phyloP scores from a whole-genome alignment of 2,329 filamentous ascomycete genomes.

The Allantophomopsis cytisporea region DNA sequence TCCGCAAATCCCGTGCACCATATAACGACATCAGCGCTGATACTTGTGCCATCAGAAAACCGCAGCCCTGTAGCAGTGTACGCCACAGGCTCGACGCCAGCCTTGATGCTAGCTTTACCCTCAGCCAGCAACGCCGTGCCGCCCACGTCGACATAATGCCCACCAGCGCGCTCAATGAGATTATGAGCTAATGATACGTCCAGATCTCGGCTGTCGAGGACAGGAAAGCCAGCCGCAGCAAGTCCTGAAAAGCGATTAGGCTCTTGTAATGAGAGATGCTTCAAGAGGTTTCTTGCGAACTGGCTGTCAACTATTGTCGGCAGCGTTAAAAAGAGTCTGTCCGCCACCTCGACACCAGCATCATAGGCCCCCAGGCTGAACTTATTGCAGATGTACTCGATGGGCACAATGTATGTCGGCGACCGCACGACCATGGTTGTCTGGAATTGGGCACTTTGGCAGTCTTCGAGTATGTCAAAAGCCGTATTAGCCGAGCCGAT shows the following conservation, averaged over 20 bases:
- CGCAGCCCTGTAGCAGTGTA: conserved; percentile 19
- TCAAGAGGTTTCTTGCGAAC: conserved; percentile 10
- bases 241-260: conserved; percentile 21
- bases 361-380: conserved; percentile 19
- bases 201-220: conserved; percentile 18
- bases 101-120: conserved; percentile 18
- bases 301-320: conserved; percentile 12
- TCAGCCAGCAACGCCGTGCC: conserved; percentile 18
- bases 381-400: conserved; percentile 15
- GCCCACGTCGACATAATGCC: conserved; percentile 26
- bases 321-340: conserved; percentile 8
- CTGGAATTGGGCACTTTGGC: conserved; percentile 15
- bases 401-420: conserved; percentile 20
- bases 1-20: conserved; percentile 27
- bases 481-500: conserved; percentile 27
- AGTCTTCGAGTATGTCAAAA: conserved; percentile 25
- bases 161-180: conserved; percentile 23
- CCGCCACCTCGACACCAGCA: conserved; percentile 8
- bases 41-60: conserved; percentile 19
- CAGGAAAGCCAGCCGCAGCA: conserved; percentile 20
- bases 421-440: conserved; percentile 22
- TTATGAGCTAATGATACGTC: conserved; percentile 15
- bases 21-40: conserved; percentile 22
- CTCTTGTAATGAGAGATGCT: conserved; percentile 14
- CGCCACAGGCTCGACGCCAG: conserved; percentile 15